These are phyloP conservation scores for Blastobotrys niveus DNA, from an alignment of 1,139 yeast species.

Conservation along the genomic window DNA sequence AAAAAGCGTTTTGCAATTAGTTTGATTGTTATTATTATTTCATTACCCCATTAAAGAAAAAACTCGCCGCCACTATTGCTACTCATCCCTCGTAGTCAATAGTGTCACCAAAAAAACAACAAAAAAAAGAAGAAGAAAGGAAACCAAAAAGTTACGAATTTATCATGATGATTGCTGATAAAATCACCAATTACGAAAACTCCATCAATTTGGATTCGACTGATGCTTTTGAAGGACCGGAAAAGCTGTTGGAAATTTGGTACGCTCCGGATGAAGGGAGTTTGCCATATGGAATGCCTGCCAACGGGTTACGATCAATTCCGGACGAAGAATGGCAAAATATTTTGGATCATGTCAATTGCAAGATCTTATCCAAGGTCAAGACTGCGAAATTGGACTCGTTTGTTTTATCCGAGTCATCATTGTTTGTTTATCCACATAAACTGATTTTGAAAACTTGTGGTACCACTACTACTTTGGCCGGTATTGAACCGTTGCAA, in stretches of 20 bases:
- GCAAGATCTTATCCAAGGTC: constrained; percentile 81
- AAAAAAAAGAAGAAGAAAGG: constrained; percentile 11
- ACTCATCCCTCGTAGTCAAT: constrained; percentile 12
- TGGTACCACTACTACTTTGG: constrained; percentile 89
- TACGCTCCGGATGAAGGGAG: constrained; percentile 49
- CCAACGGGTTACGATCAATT: constrained; percentile 51
- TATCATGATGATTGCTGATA: constrained; percentile 23
- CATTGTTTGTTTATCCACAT: constrained; percentile 83
- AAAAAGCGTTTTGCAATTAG: neutral
- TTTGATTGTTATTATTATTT: neutral
- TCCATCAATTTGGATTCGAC: constrained; percentile 81
- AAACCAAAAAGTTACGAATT: neutral
- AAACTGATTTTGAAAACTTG: constrained; percentile 87
- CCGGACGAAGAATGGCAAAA: constrained; percentile 64
- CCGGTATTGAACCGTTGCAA: constrained; percentile 64
- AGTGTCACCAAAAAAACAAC: neutral
- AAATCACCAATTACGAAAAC: constrained; percentile 66
- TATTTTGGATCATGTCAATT: constrained; percentile 73
- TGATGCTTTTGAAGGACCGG: constrained; percentile 96
- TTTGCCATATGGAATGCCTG: constrained; percentile 31
- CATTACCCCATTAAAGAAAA: too few relatives aligned
- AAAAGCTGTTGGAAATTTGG: constrained; percentile 88
- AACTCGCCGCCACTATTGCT: constrained; percentile 11
- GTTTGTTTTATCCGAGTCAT: constrained; percentile 81
- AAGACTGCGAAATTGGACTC: constrained; percentile 68